Conservation (phyloP, 139 green algal genomes). For the Chlorokybus atmophyticus region DNA sequence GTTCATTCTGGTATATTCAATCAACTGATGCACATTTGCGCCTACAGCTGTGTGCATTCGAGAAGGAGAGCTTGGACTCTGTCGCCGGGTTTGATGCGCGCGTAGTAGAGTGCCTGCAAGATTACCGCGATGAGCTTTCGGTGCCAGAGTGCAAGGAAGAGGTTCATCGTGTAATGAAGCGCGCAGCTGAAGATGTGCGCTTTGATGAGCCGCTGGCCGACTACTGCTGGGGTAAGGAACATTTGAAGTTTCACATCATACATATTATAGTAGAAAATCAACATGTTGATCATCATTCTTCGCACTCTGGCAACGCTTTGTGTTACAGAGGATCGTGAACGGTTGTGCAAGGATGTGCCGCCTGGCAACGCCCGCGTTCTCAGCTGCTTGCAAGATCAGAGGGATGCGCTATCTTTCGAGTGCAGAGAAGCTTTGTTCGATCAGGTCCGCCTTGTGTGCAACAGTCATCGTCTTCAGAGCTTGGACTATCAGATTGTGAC, state of each 20-base stretch:
- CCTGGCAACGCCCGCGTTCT: slow-evolving; percentile 52
- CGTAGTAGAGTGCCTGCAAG: slow-evolving; percentile 34
- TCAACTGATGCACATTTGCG: too few species aligned
- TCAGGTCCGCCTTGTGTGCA: too few species aligned
- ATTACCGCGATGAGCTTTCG: slow-evolving; percentile 33
- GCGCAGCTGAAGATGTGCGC: slow-evolving; percentile 63
- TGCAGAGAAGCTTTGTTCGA: slow-evolving; percentile 49
- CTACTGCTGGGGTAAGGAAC: background rate
- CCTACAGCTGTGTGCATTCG: slow-evolving; percentile 15
- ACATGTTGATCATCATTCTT: too few species aligned
- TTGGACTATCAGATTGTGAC: background rate
- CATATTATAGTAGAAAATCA: too few species aligned
- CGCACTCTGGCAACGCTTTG: background rate
- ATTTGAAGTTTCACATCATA: too few species aligned
- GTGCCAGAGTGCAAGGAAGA: slow-evolving; percentile 38
- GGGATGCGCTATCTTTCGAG: slow-evolving; percentile 39
- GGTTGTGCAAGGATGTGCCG: slow-evolving; percentile 19
- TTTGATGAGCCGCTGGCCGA: slow-evolving; percentile 53
- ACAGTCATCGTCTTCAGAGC: background rate
- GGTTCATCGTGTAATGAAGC: slow-evolving; percentile 36
- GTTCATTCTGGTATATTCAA: too few species aligned
- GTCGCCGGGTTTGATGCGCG: slow-evolving; percentile 24
- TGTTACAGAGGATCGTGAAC: slow-evolving; percentile 20
- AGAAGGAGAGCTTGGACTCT: slow-evolving; percentile 10
- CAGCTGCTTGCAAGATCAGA: slow-evolving; percentile 54